phyloP scores from a whole-genome alignment of 2,329 filamentous ascomycete genomes.

The Drechmeria coniospora region DNA sequence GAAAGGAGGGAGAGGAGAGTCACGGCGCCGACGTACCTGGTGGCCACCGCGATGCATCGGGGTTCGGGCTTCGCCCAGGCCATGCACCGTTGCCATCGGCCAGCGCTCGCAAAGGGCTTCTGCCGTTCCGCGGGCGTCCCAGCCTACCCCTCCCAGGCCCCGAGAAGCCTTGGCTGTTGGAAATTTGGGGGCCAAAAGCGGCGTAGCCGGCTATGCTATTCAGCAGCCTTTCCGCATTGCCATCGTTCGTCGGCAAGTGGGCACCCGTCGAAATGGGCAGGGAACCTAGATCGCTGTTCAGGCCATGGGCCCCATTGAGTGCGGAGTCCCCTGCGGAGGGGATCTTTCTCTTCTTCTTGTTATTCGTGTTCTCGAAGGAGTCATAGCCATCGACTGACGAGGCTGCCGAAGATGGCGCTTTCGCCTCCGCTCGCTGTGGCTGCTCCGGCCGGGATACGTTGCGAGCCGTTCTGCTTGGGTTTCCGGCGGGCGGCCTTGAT shows the following conservation, averaged over 20 bases:
- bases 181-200: conserved; percentile 34
- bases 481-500: conserved; percentile 30
- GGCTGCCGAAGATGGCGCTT: conserved; percentile 50
- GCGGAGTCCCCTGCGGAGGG: conserved; percentile 66
- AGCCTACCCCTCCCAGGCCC: conserved; percentile 75
- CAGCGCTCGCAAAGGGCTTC: conserved; percentile 46
- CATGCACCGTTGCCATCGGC: conserved; percentile 43
- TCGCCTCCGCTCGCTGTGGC: conserved; percentile 28
- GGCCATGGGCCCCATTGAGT: conserved; percentile 24
- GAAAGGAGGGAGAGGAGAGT: neutral
- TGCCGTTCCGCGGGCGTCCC: conserved; percentile 47
- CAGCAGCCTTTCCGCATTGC: conserved; percentile 10
- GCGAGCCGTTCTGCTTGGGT: conserved; percentile 25
- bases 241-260: conserved; percentile 15
- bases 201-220: conserved; percentile 11
- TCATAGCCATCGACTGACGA: conserved; percentile 80
- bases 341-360: conserved; percentile 98
- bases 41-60: conserved; percentile 28
- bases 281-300: conserved; percentile 25
- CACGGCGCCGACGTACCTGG: conserved; percentile 24
- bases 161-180: conserved; percentile 48
- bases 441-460: conserved; percentile 28
- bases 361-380: conserved; percentile 95
- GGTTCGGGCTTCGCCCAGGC: conserved; percentile 31
- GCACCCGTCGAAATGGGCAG: conserved; percentile 10